Conservation (phyloP, 305 asterid genomes). For the Salvia sclarea region DNA sequence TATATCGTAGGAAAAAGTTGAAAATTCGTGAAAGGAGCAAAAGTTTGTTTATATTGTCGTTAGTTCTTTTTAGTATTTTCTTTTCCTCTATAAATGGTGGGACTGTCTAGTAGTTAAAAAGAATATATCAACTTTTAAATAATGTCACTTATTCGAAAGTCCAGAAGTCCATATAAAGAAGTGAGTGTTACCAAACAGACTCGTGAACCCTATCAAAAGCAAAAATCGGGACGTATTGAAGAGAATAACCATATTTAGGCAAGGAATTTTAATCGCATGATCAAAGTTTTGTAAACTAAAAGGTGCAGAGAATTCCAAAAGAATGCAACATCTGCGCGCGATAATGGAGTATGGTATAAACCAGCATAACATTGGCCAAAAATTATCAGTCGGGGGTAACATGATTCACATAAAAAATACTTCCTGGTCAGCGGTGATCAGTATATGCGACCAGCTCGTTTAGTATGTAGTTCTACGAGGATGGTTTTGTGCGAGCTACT, state of each 20-base stretch:
- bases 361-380: conserved; percentile 5
- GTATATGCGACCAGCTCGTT: conserved; percentile 18
- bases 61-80: too few species aligned
- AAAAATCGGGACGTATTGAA: not conserved
- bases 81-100: too few species aligned
- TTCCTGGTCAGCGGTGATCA: not conserved
- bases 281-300: not conserved
- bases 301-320: not conserved
- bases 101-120: too few species aligned
- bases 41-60: too few species aligned
- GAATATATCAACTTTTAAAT: too few species aligned
- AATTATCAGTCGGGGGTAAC: not conserved
- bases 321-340: not conserved
- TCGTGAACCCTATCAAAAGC: not conserved
- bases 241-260: not conserved
- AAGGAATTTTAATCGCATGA: not conserved
- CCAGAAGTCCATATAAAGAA: too few species aligned
- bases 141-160: too few species aligned
- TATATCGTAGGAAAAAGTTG: too few species aligned
- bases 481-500: conserved; percentile 23
- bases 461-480: not conserved
- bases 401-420: not conserved
- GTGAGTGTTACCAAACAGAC: too few species aligned
- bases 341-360: not conserved
- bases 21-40: too few species aligned